Base-by-base conservation (phyloP, 1,284 basidiomycete genomes). In the Termitomyces sp. region DNA sequence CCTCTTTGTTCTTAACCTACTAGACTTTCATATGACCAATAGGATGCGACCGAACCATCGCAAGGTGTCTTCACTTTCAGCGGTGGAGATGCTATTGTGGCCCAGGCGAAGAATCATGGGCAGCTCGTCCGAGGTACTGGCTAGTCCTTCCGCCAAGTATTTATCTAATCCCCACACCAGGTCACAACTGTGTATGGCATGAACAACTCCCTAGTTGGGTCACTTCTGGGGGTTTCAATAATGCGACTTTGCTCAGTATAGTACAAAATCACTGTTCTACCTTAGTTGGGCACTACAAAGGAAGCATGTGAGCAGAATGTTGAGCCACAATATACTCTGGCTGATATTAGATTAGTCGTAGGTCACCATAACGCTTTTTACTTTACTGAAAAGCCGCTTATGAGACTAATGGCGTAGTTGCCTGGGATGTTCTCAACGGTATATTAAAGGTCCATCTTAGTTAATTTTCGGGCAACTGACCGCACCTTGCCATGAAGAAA, bases 131-230 rank as follows among this genome's bases (percentile, higher is more conserved):
- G 76, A 58, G 76, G 74, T 67, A 26, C 24, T 41, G 4, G 8
- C 13, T 15, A 1, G 38, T 26, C 24, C 17, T 41, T 24, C n/a
- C 1, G 21, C 21, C 13, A 10, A 36, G 26, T 12, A 12, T 62
- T 26, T 41, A 5, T 48, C 21, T 48, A 7, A 48, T 26, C n/a
- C 3, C 26, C 2, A 26, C 9, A 30, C 17, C 4, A 72, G 70
- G 77, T 7, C 79, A 79, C 62, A 78, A 74, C 58, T 78, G 77
- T 55, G 80, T 82, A 39, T 82, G 81, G 82, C 71, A 83, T 62
- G 75, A 73, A 55, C 80, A 82, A 61, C 71, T 82, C 0, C 76
- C 80, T 0, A 67, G 61, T 64, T 82, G 79, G 79, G 76, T 82
- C 2, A 70, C 75, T 2, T 58, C 66, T 48, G 73, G 75, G 10